Evolutionary conservation across 495 filamentous ascomycete genomes (phyloP), one percentile per base, ranked within the genome.

Genomic region (Aspergillus bridgeri): DNA sequence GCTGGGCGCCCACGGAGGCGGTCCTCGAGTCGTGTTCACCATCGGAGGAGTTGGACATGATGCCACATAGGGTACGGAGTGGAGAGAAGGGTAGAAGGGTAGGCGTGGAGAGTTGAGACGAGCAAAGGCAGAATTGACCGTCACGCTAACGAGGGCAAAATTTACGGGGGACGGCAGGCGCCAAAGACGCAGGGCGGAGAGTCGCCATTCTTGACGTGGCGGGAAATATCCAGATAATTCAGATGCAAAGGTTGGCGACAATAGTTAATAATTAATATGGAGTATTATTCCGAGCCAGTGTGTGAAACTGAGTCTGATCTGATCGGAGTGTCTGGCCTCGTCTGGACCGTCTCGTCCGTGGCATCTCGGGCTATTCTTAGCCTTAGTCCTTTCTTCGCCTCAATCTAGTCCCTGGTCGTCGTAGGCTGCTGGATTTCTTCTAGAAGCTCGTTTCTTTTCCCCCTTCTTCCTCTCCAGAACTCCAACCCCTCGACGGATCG

Each of bases 1-100:
- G 67, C 53, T 68, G 68, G n/a, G 49, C 46, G 23, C 72, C 73
- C 6, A 78, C 63, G 4, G 70, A 66, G 24, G 74, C 74, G 27
- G 69, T 79, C 45, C 76, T 66, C 9, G 76, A 79, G 54, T 79
- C 76, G 13, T 68, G 58, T 17, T 79, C 75, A 57, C 75, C 75
- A 42, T 62, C 71, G 8, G 69, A 66, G 29, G 60, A 57, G 48
- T 68, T 66, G 21, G 70, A 19, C 73, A 74, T 77, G 45, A 22
- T 57, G 60, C 25, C 48, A 42, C 17, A 22, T 19, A 45, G 5
- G 33, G 56, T 18, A n/a, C 20, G 24, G 18, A 38, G 23, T 23
- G 11, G 25, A 20, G 20, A 7, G 19, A 43, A 15, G 38, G 23
- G 19, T 29, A 22, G 23, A 25, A 56, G 43, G 29, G n/a, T 13